Base-by-base conservation (phyloP, 2,329 filamentous ascomycete genomes). In the Fusarium sp. region DNA sequence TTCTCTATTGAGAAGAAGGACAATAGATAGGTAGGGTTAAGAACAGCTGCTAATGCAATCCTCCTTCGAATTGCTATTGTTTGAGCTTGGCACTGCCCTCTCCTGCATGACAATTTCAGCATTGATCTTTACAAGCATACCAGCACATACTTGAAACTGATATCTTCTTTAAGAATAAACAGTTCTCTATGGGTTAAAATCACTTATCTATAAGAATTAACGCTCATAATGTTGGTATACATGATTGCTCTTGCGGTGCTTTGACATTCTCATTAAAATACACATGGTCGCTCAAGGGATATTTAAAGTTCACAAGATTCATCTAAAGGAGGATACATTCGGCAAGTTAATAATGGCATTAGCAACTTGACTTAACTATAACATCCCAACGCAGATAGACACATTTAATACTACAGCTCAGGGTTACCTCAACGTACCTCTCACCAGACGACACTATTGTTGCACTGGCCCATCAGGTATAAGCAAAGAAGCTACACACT, bases 11-110 rank as follows among this genome's bases (percentile, higher is more conserved):
- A 30, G 35, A 45, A 27, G 15, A 32, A 23, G 23, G 23, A 27
- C 12, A 15, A 23, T 42, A 26, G 15, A 8, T 23, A 7, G 38
- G 38, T 26, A 5, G 37, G 23, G 45, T 37, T 42, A 41, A 30
- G 23, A 33, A 26, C 41, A 37, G 37, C 32, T 67, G 62, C 17
- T n/a, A 52, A 37, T 13, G 26, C 50, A 60, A 53, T 20, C 37
- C 14, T 37, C 26, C 23, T 40, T 38, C 10, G 15, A 32, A 26
- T 42, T 40, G 17, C 50, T 18, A 10, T 9, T 32, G 12, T 38
- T 11, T 33, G 30, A 27, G 7, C 15, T 23, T 56, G 35, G 27
- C 49, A 66, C 20, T 70, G 50, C 32, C 15, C 13, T 49, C 12
- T 27, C 26, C 10, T 2, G 13, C 38, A n/a, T 49, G 18, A 6